Conservation (phyloP, 768 basidiomycete species). For the Tulasnella sp. region DNA sequence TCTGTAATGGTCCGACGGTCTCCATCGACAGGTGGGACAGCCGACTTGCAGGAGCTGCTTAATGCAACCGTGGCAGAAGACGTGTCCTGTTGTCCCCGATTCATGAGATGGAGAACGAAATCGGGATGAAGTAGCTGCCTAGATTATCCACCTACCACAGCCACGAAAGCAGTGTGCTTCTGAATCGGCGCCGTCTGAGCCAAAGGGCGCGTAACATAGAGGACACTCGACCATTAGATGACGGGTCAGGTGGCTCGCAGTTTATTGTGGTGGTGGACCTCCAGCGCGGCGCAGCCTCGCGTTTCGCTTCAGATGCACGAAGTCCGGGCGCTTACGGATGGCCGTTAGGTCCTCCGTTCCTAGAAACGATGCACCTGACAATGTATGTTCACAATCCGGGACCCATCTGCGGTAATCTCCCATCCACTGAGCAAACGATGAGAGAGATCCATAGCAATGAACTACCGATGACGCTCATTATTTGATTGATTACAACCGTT, state of each 20-base stretch:
- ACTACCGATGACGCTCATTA: background rate
- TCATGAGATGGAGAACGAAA: background rate
- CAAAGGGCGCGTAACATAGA: background rate
- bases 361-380: no score
- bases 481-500: background rate
- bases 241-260: background rate
- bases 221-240: background rate
- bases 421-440: background rate
- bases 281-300: background rate
- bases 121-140: no score
- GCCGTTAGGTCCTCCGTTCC: background rate
- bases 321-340: background rate
- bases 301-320: background rate
- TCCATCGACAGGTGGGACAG: background rate
- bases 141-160: background rate
- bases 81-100: background rate
- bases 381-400: no score
- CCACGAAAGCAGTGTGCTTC: background rate
- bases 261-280: background rate
- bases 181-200: background rate
- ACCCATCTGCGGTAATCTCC: no score
- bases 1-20: background rate
- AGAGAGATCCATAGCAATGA: no score
- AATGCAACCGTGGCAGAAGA: background rate
- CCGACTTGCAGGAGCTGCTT: background rate